Conservation (phyloP, 1,284 basidiomycete genomes). For the Pterulicium gracile region DNA sequence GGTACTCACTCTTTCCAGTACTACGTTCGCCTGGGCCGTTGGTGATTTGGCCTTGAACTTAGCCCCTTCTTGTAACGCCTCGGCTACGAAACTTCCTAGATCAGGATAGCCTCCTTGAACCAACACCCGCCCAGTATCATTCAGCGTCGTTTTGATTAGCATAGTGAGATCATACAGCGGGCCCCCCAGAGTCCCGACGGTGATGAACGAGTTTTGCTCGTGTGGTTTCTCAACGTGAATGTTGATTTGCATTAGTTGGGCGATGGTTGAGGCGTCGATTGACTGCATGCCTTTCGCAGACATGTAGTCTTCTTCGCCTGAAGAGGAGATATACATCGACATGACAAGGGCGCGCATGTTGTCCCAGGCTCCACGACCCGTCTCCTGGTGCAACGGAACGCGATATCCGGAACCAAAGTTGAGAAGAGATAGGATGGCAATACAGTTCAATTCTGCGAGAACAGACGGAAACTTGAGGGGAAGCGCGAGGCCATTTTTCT, state of each 20-base stretch:
- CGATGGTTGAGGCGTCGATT: slow-evolving; percentile 46
- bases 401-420: slow-evolving; percentile 79
- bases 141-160: slow-evolving; percentile 51
- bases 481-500: slow-evolving; percentile 55
- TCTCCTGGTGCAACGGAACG: slow-evolving; percentile 52
- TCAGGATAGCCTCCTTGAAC: slow-evolving; percentile 49
- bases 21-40: slow-evolving; percentile 37
- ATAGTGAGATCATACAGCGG: slow-evolving; percentile 64
- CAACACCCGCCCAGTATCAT: slow-evolving; percentile 65
- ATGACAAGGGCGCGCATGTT: slow-evolving; percentile 65
- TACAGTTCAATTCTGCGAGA: slow-evolving; percentile 62
- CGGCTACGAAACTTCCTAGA: slow-evolving; percentile 65
- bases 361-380: slow-evolving; percentile 72
- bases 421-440: slow-evolving; percentile 61
- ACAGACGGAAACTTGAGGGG: slow-evolving; percentile 67
- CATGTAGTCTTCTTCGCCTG: slow-evolving; percentile 47
- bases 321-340: slow-evolving; percentile 55
- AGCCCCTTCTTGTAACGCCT: slow-evolving; percentile 48
- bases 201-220: slow-evolving; percentile 56
- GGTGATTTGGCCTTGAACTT: slow-evolving; percentile 24
- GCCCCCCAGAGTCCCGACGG: slow-evolving; percentile 67
- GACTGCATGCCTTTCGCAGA: slow-evolving; percentile 54
- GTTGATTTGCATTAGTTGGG: slow-evolving; percentile 59
- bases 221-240: slow-evolving; percentile 66
- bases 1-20: slow-evolving; percentile 52